Base-by-base conservation (phyloP, 495 filamentous ascomycete species). In the Opeltia flavorubescens region DNA sequence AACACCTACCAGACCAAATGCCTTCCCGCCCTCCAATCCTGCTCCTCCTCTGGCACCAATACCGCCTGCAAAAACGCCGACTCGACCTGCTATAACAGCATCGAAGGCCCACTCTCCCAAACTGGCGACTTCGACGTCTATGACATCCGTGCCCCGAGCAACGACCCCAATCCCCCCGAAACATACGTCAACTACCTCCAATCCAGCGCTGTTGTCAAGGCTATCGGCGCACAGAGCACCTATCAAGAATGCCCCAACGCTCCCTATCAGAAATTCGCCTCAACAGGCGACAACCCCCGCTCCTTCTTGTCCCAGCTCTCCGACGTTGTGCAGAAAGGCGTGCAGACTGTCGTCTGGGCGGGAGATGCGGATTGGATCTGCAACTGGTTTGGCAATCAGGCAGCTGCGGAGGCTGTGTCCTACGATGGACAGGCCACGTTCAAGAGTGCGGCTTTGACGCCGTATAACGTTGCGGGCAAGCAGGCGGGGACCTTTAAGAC, bases 281-380 rank as follows among this genome's bases (percentile, higher is more conserved):
- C 44, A 4, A 73, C 69, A 1, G 72, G 72, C 9, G 74, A 77
- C 44, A 61, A 30, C 53, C 45, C 66, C 9, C 66, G 69, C 12
- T 67, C 70, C 13, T 71, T 69, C 59, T 55, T 77, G n/a, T 24
- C 53, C 2, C 52, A 59, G n/a, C 64, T 78, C 21, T 66, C 65
- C 24, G 48, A 50, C 8, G 65, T 78, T 5, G 68, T 76, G 17
- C 50, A 65, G 35, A 61, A 67, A 2, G 71, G 70, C 3, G 59
- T 78, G 45, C 57, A 54, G 8, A 66, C 68, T 3, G 52, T 76
- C 2, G 56, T 77, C 33, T 76, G 72, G 74, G 73, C 74, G 6
- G 74, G 75, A 42, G 72, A 73, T 48, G 66, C 68, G 8, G 74
- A 77, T 53, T 76, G 63, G 61, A 72, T 75, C 50, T 77, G 70